Evolutionary conservation across 1,284 basidiomycete species (phyloP).

Genomic region (Rhizoctonia solani): DNA sequence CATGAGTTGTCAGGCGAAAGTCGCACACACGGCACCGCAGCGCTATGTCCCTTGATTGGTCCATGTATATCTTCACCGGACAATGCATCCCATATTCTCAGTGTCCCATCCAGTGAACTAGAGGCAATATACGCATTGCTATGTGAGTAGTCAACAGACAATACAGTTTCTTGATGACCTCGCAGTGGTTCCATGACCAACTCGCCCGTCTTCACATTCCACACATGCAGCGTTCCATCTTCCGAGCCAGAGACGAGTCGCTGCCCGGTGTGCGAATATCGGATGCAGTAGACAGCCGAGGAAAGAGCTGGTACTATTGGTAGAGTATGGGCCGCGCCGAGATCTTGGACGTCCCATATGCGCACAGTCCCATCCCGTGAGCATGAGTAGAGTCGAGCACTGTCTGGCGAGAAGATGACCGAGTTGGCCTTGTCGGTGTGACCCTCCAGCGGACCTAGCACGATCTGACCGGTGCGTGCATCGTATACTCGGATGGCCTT

Average conservation of each 20-base stretch:
- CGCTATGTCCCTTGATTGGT: background rate
- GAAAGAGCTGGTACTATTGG: too few relatives aligned
- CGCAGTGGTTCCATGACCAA: background rate
- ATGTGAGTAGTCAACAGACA: background rate
- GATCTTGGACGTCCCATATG: constrained; percentile 64
- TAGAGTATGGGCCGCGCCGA: too few relatives aligned
- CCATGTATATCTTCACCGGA: background rate
- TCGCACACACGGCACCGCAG: background rate
- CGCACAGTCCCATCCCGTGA: constrained; percentile 75
- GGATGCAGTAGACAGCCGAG: too few relatives aligned
- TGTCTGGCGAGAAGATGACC: background rate
- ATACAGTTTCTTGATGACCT: background rate
- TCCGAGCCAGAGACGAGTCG: background rate
- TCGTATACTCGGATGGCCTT: background rate
- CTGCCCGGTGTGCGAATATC: constrained; percentile 25
- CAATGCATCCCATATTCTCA: background rate
- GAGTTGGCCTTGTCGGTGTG: background rate
- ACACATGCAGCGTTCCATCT: background rate
- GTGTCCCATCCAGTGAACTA: background rate
- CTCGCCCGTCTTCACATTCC: constrained; percentile 2
- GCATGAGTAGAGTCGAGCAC: background rate
- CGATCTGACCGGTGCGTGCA: background rate
- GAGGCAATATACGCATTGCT: background rate
- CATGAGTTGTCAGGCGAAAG: background rate
- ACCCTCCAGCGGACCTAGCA: background rate